Percentiles rank a stretch among this genome's conserved stretches.
Conservation (phyloP, 2,329 filamentous ascomycete species). For the Alternaria incomplexa region DNA sequence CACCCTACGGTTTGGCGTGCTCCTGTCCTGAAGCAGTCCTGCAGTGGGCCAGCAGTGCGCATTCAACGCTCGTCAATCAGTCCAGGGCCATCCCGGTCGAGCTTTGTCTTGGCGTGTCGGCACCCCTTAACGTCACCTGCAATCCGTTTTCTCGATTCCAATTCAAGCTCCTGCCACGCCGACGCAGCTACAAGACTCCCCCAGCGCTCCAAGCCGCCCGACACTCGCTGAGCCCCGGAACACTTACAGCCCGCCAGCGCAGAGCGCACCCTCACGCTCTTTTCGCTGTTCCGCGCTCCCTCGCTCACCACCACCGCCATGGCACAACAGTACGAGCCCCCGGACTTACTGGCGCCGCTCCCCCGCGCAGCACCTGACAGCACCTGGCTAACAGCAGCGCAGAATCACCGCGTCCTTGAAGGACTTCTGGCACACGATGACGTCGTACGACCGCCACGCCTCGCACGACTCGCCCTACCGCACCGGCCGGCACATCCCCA, state of each 20-base stretch:
- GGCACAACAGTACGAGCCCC: slow-evolving; percentile 42
- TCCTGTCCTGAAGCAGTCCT: background rate
- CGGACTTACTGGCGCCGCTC: background rate
- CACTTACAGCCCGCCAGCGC: slow-evolving; percentile 8
- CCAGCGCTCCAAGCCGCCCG: background rate
- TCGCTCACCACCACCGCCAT: slow-evolving; percentile 29
- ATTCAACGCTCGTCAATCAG: slow-evolving; percentile 13
- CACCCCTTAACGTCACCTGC: slow-evolving; percentile 25
- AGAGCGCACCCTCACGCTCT: slow-evolving; percentile 23
- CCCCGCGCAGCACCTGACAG: background rate
- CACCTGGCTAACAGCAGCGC: slow-evolving; percentile 31
- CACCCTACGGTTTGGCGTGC: background rate
- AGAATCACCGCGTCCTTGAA: slow-evolving; percentile 66
- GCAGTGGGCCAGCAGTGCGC: slow-evolving; percentile 11
- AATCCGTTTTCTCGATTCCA: slow-evolving; percentile 21
- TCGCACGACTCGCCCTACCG: slow-evolving; percentile 92
- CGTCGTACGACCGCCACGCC: slow-evolving; percentile 81
- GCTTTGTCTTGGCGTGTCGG: slow-evolving; percentile 17
- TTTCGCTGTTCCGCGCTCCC: slow-evolving; percentile 19
- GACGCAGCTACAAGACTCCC: background rate
- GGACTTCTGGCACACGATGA: slow-evolving; percentile 91
- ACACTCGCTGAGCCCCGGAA: slow-evolving; percentile 10
- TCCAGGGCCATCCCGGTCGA: slow-evolving; percentile 16
- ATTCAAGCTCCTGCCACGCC: slow-evolving; percentile 20
- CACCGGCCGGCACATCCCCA: slow-evolving; percentile 85